phyloP scores from a whole-genome alignment of 441 rosid species.

The Corymbia citriodora region DNA sequence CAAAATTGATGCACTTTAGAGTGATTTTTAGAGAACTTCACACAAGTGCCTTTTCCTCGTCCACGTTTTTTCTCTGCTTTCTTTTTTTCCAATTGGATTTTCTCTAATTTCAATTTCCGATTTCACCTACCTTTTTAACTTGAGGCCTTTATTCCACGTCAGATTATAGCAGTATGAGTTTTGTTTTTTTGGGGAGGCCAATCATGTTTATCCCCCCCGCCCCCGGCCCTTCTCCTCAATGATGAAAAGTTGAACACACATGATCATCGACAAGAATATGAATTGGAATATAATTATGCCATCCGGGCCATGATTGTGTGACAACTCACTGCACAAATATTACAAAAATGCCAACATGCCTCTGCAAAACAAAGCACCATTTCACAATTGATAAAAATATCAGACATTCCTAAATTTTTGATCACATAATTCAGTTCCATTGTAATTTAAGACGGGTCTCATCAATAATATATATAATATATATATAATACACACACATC shows the following conservation, averaged over 20 bases:
- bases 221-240: neutral
- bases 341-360: neutral
- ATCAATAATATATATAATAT: neutral
- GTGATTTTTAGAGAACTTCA: neutral
- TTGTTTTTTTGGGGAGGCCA: neutral
- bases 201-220: neutral
- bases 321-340: neutral
- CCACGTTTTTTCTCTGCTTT: neutral
- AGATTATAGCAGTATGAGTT: neutral
- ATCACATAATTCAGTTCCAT: neutral
- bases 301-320: neutral
- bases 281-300: neutral
- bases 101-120: neutral
- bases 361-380: neutral
- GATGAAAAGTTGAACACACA: neutral
- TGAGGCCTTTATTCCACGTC: neutral
- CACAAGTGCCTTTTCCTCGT: neutral
- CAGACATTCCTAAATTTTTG: neutral
- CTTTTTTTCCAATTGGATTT: neutral
- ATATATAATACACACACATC: neutral
- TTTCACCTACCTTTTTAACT: neutral
- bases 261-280: neutral
- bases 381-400: neutral
- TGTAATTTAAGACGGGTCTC: neutral
- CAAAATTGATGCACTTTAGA: fast-evolving